Conservation (phyloP, 345 rosid species). For the Abelmoschus esculentus region DNA sequence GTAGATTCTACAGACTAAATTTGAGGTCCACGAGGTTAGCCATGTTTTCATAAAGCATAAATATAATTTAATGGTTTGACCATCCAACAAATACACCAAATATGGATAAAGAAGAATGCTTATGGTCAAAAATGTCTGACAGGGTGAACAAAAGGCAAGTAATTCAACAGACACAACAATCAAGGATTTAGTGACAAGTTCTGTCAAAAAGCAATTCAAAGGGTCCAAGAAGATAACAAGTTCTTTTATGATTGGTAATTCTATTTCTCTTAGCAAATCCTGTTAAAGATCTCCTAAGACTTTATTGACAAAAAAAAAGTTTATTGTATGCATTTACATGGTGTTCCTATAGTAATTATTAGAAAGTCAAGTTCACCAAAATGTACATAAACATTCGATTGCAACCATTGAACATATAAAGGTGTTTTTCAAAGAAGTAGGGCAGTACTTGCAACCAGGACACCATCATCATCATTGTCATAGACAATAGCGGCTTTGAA, state of each 20-base stretch:
- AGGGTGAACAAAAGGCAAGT: neutral
- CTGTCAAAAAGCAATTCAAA: neutral
- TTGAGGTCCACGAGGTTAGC: neutral
- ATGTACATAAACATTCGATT: neutral
- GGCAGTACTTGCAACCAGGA: constrained; percentile 66
- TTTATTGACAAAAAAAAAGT: neutral
- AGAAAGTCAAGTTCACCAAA: neutral
- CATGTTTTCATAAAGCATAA: neutral
- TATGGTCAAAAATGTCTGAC: neutral
- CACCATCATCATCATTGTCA: constrained; percentile 52
- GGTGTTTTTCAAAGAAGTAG: constrained; percentile 7
- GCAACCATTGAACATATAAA: neutral
- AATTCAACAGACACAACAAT: neutral
- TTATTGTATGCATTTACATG: neutral
- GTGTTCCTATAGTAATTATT: neutral
- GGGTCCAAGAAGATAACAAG: neutral
- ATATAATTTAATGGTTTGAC: neutral
- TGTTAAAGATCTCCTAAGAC: neutral
- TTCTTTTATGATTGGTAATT: neutral
- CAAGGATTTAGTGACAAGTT: neutral
- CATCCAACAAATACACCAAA: neutral
- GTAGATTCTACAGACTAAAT: neutral
- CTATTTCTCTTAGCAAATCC: neutral
- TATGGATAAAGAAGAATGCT: neutral
- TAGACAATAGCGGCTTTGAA: constrained; percentile 70